Percentiles rank a stretch among this genome's conserved stretches.
Conservation (phyloP, 2,329 filamentous ascomycete genomes). For the Fusarium marasasianum region DNA sequence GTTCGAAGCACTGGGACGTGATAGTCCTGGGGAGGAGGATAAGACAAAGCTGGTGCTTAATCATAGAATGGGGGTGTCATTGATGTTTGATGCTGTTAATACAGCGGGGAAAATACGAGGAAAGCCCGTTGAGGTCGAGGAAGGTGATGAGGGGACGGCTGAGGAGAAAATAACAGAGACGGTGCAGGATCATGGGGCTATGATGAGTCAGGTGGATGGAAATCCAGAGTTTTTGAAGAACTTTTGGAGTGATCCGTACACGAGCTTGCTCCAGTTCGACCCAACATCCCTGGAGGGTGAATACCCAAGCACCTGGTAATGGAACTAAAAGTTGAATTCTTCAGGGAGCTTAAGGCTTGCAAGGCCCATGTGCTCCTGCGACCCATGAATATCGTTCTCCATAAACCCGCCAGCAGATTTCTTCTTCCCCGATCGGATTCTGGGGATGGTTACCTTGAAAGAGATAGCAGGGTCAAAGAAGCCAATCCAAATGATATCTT, state of each 20-base stretch:
- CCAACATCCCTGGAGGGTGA: background rate
- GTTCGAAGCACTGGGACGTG: slow-evolving; percentile 21
- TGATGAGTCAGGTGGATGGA: background rate
- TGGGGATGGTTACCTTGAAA: slow-evolving; percentile 50
- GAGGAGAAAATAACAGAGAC: background rate
- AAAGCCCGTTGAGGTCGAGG: slow-evolving; percentile 1
- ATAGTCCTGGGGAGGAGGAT: background rate
- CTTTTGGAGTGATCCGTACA: slow-evolving; percentile 30
- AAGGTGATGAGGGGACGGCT: background rate
- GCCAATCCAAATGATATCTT: slow-evolving; percentile 50
- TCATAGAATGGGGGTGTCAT: slow-evolving; percentile 27
- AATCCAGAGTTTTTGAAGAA: slow-evolving; percentile 7
- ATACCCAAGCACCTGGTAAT: background rate
- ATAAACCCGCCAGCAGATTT: slow-evolving; percentile 33
- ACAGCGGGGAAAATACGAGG: slow-evolving; percentile 25
- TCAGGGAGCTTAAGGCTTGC: slow-evolving; percentile 14
- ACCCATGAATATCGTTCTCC: slow-evolving; percentile 38
- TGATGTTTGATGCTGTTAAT: slow-evolving; percentile 20
- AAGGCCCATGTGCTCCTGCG: slow-evolving; percentile 34
- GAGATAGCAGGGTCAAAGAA: slow-evolving; percentile 58
- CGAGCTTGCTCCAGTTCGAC: slow-evolving; percentile 23
- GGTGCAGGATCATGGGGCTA: background rate
- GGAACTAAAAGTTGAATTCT: background rate
- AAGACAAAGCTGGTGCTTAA: slow-evolving; percentile 4
- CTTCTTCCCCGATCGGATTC: slow-evolving; percentile 18